Conservation (phyloP, 1,139 yeast species). For the Geotrichum europaeum region DNA sequence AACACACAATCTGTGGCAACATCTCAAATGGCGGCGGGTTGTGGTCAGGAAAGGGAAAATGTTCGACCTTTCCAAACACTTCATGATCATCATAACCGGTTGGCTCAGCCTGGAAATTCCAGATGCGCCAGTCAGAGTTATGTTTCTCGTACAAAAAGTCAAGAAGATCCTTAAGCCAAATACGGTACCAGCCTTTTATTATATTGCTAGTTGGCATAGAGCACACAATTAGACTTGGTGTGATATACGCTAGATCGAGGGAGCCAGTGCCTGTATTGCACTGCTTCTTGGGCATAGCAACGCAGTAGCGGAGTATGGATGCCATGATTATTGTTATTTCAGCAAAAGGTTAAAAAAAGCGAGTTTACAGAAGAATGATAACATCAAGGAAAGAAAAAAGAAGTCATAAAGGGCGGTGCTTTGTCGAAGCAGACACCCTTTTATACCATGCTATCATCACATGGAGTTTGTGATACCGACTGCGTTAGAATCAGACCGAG, state of each 20-base stretch:
- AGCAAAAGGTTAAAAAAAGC: background rate
- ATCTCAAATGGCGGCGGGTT: constrained; percentile 60
- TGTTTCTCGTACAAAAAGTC: constrained; percentile 47
- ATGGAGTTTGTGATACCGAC: background rate
- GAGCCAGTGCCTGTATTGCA: constrained; percentile 20
- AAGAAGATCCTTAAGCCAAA: constrained; percentile 48
- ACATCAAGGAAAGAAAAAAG: background rate
- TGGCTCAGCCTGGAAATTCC: constrained; percentile 63
- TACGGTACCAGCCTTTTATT: constrained; percentile 48
- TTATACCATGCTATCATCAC: background rate
- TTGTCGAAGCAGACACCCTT: background rate
- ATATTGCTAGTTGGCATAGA: constrained; percentile 59
- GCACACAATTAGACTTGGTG: constrained; percentile 57
- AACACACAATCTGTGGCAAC: constrained; percentile 42
- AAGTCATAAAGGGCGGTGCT: background rate
- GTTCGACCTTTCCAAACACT: constrained; percentile 34
- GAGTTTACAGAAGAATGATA: background rate
- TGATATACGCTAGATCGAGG: constrained; percentile 61
- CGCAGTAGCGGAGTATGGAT: constrained; percentile 22
- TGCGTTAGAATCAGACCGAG: background rate
- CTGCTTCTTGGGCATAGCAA: constrained; percentile 27
- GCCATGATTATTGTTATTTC: constrained; percentile 29
- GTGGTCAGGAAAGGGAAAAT: constrained; percentile 68
- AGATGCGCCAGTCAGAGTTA: constrained; percentile 56
- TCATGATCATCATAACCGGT: constrained; percentile 44